phyloP scores from a whole-genome alignment of 1,284 basidiomycete species.

The Apiotrichum laibachii region DNA sequence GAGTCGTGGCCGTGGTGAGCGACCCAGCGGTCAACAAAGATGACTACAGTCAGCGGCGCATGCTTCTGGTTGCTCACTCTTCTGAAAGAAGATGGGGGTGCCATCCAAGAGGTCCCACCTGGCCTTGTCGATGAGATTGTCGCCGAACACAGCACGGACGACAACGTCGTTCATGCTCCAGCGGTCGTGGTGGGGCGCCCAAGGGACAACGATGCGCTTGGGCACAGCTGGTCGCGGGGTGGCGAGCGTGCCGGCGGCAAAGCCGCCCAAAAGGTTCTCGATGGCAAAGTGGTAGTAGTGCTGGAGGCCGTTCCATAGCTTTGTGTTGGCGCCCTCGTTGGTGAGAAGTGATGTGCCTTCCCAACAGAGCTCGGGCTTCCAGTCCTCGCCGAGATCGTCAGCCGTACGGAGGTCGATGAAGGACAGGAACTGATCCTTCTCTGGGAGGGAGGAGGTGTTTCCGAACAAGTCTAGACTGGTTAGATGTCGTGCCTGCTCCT shows the following conservation, averaged over 20 bases:
- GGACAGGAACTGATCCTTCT: conserved; percentile 18
- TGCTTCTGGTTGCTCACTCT: conserved; percentile 12
- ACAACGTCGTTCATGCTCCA: conserved; percentile 29
- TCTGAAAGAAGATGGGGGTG: conserved; percentile 21
- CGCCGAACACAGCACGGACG: conserved; percentile 20
- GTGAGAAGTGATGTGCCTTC: conserved; percentile 18
- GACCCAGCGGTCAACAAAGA: conserved; percentile 34
- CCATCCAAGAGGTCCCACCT: conserved; percentile 15
- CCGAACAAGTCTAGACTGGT: conserved; percentile 9
- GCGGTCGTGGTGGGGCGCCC: conserved; percentile 17
- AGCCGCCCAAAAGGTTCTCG: conserved; percentile 66
- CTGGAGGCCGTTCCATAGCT: conserved; percentile 20
- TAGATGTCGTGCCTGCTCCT: not conserved
- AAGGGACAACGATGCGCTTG: conserved; percentile 24
- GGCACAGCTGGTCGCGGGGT: conserved; percentile 10
- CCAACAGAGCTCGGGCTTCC: not conserved
- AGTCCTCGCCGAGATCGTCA: not conserved
- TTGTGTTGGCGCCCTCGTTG: conserved; percentile 22
- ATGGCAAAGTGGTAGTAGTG: conserved; percentile 82
- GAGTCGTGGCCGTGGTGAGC: conserved; percentile 31
- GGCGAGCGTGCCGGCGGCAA: conserved; percentile 54
- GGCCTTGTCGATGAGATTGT: conserved; percentile 16
- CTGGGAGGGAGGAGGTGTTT: not conserved
- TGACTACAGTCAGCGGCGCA: conserved; percentile 16
- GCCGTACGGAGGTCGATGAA: conserved; percentile 3